Evolutionary conservation across 2,329 filamentous ascomycete species (phyloP).

Genomic region (Neobulgaria alba): DNA sequence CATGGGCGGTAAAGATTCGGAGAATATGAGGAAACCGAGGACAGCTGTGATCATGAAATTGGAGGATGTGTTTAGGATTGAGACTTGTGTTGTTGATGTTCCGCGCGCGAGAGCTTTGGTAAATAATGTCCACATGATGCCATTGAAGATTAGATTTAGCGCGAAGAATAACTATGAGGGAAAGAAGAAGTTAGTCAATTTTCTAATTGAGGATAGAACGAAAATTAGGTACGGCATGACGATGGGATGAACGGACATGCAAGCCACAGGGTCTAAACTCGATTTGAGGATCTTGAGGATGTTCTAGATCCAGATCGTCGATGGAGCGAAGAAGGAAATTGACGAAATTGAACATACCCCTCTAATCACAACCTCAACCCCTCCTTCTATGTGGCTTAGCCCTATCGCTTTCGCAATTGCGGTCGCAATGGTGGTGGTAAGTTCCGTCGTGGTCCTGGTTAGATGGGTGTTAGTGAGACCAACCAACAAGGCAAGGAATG

Average conservation of each 20-base stretch:
- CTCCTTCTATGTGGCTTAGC: slow-evolving; percentile 35
- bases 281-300: no score
- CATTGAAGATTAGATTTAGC: slow-evolving; percentile 39
- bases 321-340: no score
- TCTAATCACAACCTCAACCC: slow-evolving; percentile 41
- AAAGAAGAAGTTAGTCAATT: no score
- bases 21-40: slow-evolving; percentile 61
- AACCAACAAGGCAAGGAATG: no score
- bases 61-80: slow-evolving; percentile 72
- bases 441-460: slow-evolving; percentile 43
- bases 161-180: slow-evolving; percentile 56
- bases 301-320: no score
- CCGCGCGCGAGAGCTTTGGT: slow-evolving; percentile 68
- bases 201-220: no score
- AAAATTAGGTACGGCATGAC: no score
- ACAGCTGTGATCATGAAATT: slow-evolving; percentile 76
- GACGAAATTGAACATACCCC: slow-evolving; percentile 35
- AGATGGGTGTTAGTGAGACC: no score
- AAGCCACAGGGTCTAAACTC: no score
- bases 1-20: slow-evolving; percentile 59
- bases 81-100: slow-evolving; percentile 69
- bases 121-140: slow-evolving; percentile 72
- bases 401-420: slow-evolving; percentile 37
- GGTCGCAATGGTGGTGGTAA: slow-evolving; percentile 44
- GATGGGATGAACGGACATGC: no score